Evolutionary conservation across 352 stramenopile species (phyloP).

Genomic region (Pythium insidiosum): DNA sequence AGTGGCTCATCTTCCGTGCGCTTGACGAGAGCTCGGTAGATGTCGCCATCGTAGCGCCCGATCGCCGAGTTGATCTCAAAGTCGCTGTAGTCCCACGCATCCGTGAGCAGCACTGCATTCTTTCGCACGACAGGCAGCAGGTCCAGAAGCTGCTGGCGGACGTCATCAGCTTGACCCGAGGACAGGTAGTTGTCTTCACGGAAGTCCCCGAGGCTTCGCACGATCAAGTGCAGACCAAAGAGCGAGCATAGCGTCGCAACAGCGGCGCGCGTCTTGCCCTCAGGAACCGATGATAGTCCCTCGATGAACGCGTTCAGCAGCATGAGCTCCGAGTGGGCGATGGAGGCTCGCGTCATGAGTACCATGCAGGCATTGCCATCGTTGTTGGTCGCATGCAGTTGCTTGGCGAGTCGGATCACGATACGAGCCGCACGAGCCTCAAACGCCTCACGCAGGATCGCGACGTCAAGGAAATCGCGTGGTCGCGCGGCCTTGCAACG

Average conservation of each 20-base stretch:
- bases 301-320: constrained; percentile 27
- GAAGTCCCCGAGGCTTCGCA: constrained; percentile 41
- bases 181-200: constrained; percentile 48
- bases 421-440: constrained; percentile 23
- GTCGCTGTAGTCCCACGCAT: constrained; percentile 35
- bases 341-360: constrained; percentile 37
- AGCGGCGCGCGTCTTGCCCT: constrained; percentile 19
- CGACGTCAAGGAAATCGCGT: constrained; percentile 28
- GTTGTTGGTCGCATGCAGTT: constrained; percentile 36
- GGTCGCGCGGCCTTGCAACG: constrained; percentile 22
- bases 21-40: constrained; percentile 51
- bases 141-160: constrained; percentile 21
- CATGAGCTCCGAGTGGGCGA: constrained; percentile 38
- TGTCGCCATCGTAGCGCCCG: constrained; percentile 53
- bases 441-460: constrained; percentile 33
- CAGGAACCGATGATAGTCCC: constrained; percentile 15
- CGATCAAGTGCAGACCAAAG: constrained; percentile 37
- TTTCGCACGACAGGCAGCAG: constrained; percentile 31
- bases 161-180: constrained; percentile 26
- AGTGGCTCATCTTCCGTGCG: constrained; percentile 40
- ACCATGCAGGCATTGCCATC: constrained; percentile 45
- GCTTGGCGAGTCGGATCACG: constrained; percentile 19
- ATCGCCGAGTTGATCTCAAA: constrained; percentile 66
- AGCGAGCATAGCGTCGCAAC: constrained; percentile 27
- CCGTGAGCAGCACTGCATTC: constrained; percentile 39